phyloP scores from a whole-genome alignment of 495 filamentous ascomycete species.

The Neurospora terricola region DNA sequence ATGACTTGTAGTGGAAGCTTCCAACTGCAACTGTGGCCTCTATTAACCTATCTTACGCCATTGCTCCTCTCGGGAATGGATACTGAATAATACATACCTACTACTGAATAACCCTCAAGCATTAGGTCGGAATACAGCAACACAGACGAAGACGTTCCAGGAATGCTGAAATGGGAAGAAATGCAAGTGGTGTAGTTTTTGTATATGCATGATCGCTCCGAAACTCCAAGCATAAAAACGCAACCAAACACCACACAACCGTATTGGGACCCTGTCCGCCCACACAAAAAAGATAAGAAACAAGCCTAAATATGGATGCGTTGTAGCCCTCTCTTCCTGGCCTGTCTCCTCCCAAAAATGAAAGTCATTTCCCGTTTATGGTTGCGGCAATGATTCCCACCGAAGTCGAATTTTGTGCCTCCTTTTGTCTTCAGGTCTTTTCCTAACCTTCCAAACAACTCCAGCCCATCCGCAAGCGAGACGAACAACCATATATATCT shows the following conservation, averaged over 20 bases:
- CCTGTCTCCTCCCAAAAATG: not conserved
- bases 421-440: not conserved
- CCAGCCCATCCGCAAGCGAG: conserved; percentile 4
- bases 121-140: not conserved
- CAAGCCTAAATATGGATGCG: not conserved
- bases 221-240: not conserved
- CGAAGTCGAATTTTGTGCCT: not conserved
- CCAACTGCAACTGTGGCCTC: not conserved
- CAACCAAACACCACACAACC: not conserved
- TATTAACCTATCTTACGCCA: not conserved
- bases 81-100: not conserved
- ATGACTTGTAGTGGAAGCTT: not conserved
- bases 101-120: not conserved
- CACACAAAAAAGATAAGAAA: not conserved
- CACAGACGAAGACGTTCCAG: not conserved
- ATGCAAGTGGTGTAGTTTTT: not conserved
- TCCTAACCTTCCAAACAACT: conserved; percentile 4
- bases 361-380: not conserved
- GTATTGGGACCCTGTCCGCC: not conserved
- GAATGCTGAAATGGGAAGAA: not conserved
- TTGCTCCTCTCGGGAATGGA: not conserved
- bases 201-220: not conserved
- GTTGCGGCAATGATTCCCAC: not conserved
- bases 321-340: not conserved
- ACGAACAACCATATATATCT: conserved; percentile 2